Conservation (phyloP, 306 rosid genomes). For the Geum urbanum region DNA sequence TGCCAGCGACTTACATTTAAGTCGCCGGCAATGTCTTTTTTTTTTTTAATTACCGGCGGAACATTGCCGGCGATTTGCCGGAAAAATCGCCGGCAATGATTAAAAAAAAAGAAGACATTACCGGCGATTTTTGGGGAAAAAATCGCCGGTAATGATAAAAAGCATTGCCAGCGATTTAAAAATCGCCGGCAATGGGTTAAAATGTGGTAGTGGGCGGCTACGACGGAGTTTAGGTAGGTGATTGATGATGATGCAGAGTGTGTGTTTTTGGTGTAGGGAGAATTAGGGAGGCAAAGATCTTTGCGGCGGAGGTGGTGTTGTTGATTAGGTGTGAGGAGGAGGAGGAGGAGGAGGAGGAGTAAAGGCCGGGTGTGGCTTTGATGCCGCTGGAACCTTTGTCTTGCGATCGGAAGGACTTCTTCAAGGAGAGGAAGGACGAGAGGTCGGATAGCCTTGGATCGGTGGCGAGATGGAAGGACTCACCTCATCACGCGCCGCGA, state of each 20-base stretch:
- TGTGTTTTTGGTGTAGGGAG: neutral
- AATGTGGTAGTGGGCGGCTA: slow-evolving; percentile 6
- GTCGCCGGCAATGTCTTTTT: slow-evolving; percentile 4
- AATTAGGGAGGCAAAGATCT: neutral
- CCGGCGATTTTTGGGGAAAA: too few relatives aligned
- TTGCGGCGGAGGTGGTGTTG: neutral
- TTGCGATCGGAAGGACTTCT: slow-evolving; percentile 95
- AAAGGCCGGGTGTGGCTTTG: slow-evolving; percentile 57
- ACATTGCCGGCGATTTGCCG: too few relatives aligned
- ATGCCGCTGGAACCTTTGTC: slow-evolving; percentile 99
- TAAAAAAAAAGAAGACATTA: too few relatives aligned
- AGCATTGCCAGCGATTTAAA: too few relatives aligned
- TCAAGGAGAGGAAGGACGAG: slow-evolving; percentile 98
- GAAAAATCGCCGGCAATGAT: too few relatives aligned
- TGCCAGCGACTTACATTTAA: too few relatives aligned
- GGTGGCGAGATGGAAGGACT: slow-evolving; percentile 86
- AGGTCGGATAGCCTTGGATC: slow-evolving; percentile 78
- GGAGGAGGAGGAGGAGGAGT: neutral
- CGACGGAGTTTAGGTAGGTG: neutral
- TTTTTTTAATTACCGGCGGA: too few relatives aligned
- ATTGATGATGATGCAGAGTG: neutral
- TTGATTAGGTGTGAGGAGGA: neutral
- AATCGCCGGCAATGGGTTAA: too few relatives aligned
- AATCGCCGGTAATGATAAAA: too few relatives aligned
- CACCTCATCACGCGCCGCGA: slow-evolving; percentile 66